Percentiles rank a stretch among this genome's conserved stretches.
These are phyloP conservation scores for Euphrasia confusa DNA, from an alignment of 257 asterid genomes.

Conservation along the genomic window DNA sequence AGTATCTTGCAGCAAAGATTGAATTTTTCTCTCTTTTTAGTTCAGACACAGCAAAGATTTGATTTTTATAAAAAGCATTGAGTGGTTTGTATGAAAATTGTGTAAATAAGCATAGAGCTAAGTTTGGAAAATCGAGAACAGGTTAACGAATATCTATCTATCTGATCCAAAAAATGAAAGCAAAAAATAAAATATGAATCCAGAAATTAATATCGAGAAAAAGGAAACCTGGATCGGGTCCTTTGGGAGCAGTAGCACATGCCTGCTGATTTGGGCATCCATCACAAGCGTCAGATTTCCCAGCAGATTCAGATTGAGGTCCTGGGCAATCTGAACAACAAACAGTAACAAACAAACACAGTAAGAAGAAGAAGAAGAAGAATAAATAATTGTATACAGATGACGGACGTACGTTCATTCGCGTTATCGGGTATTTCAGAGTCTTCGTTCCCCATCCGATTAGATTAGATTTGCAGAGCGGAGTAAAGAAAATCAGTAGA, in stretches of 20 bases:
- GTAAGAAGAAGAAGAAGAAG: not conserved
- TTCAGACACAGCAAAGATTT: too few species aligned
- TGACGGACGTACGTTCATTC: conserved; percentile 31
- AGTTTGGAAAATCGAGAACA: too few species aligned
- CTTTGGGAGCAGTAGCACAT: conserved; percentile 90
- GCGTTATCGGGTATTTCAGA: conserved; percentile 58
- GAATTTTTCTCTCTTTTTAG: too few species aligned
- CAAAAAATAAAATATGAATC: too few species aligned
- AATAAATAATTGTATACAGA: not conserved
- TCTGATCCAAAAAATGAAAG: too few species aligned
- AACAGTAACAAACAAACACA: not conserved
- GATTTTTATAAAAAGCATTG: too few species aligned
- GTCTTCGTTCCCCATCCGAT: conserved; percentile 32
- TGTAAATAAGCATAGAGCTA: too few species aligned
- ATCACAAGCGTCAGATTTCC: conserved; percentile 66
- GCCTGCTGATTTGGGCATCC: conserved; percentile 86
- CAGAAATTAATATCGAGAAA: not conserved
- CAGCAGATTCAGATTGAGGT: conserved; percentile 73
- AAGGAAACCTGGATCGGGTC: conserved; percentile 70
- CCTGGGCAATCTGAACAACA: conserved; percentile 71
- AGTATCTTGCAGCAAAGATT: too few species aligned
- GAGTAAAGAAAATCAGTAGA: too few species aligned
- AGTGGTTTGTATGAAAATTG: too few species aligned
- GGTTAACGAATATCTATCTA: too few species aligned
- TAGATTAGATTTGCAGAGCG: too few species aligned